Conservation (phyloP, 352 stramenopile genomes). For the Pythium insidiosum region DNA sequence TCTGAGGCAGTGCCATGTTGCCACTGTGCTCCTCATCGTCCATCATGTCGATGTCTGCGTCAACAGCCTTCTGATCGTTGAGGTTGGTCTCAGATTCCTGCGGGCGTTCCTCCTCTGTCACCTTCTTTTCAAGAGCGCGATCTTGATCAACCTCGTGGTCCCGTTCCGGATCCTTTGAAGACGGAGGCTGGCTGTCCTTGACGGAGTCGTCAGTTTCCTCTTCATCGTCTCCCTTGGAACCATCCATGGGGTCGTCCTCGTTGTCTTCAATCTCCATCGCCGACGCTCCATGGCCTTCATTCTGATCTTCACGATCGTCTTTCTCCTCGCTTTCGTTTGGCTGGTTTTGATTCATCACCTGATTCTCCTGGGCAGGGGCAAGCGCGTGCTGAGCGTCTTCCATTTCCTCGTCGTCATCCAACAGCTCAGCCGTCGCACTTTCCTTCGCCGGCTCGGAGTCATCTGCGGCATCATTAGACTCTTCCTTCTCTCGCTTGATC, state of each 20-base stretch:
- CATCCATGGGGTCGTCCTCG: conserved; percentile 22
- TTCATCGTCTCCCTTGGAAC: conserved; percentile 1
- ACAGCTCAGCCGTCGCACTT: conserved; percentile 24
- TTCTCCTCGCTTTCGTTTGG: conserved; percentile 25
- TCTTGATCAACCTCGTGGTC: conserved; percentile 2
- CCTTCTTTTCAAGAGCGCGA: background rate
- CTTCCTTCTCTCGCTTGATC: conserved; percentile 42
- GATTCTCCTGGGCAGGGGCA: conserved; percentile 30
- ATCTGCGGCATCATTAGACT: conserved; percentile 9
- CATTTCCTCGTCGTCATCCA: conserved; percentile 33
- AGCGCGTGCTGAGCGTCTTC: conserved; percentile 30
- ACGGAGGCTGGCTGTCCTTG: conserved; percentile 10
- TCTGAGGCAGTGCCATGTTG: conserved; percentile 1
- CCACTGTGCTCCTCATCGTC: conserved; percentile 6
- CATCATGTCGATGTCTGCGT: conserved; percentile 19
- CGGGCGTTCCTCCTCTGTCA: conserved; percentile 7
- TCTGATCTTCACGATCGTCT: conserved; percentile 26
- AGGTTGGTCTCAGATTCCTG: conserved; percentile 3
- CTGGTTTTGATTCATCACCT: conserved; percentile 25
- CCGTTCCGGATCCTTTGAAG: conserved; percentile 8
- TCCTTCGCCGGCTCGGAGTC: conserved; percentile 7
- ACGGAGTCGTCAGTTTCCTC: conserved; percentile 13
- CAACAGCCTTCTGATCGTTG: conserved; percentile 2
- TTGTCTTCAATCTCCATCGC: conserved; percentile 70
- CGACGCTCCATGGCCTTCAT: conserved; percentile 25